phyloP scores from a whole-genome alignment of 176 grass and related monocot species.

The Coix lacrymajobi region DNA sequence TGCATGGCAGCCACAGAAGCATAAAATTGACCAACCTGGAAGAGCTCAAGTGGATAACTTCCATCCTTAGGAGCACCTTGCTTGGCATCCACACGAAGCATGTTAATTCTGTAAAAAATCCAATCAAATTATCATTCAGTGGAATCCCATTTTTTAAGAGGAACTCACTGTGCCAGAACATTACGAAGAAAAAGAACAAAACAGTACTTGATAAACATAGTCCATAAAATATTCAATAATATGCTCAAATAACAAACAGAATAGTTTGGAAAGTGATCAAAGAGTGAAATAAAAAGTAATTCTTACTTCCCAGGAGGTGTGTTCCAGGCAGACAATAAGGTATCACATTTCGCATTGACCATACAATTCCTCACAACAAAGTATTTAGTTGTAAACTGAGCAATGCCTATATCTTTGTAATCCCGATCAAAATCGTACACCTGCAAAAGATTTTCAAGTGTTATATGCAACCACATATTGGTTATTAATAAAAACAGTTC shows the following conservation, averaged over 20 bases:
- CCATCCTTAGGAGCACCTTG: constrained; percentile 98
- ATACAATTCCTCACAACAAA: constrained; percentile 97
- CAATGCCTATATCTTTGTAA: constrained; percentile 95
- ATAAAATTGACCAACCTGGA: constrained; percentile 63
- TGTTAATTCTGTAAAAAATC: constrained; percentile 58
- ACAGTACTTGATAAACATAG: not conserved
- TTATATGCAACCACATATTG: constrained; percentile 10
- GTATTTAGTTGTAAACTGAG: constrained; percentile 85
- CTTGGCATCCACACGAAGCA: constrained; percentile 96
- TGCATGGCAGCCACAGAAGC: not conserved
- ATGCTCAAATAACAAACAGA: not conserved
- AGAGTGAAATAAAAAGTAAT: constrained; percentile 3
- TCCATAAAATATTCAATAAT: not conserved
- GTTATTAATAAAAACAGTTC: not conserved
- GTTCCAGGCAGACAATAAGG: constrained; percentile 97
- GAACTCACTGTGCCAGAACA: not conserved
- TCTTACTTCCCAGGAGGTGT: constrained; percentile 91
- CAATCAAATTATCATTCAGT: constrained; percentile 13
- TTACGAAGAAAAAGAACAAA: not conserved
- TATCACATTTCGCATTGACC: constrained; percentile 82
- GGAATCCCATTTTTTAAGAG: not conserved
- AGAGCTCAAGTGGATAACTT: constrained; percentile 88
- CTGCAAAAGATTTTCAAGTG: constrained; percentile 44
- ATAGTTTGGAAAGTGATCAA: not conserved
- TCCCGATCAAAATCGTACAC: constrained; percentile 92